Evolutionary conservation across 805 yeast genomes (phyloP).

Genomic region (Priceomyces haplophilus): DNA sequence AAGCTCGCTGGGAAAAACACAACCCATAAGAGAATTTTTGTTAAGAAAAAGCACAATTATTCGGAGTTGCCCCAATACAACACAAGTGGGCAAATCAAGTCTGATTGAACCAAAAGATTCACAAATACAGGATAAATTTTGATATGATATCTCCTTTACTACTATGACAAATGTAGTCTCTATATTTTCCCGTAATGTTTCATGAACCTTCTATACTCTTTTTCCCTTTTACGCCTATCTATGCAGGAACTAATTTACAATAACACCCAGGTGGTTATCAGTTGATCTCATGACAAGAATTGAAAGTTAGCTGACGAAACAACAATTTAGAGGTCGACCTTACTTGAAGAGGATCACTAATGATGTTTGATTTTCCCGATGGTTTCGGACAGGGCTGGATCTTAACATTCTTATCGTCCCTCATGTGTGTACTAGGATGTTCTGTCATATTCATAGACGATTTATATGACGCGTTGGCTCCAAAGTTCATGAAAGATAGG

Average conservation of each 20-base stretch:
- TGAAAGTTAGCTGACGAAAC: too few species aligned
- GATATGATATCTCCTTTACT: too few species aligned
- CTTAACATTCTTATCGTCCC: slow-evolving; percentile 60
- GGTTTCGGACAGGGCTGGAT: slow-evolving; percentile 55
- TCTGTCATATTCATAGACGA: slow-evolving; percentile 60
- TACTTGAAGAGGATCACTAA: too few species aligned
- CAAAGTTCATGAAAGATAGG: slow-evolving; percentile 37
- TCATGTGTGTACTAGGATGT: slow-evolving; percentile 72
- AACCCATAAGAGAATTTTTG: slow-evolving; percentile 29
- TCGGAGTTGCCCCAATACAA: slow-evolving; percentile 34
- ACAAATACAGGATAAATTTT: too few species aligned
- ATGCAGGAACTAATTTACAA: not conserved
- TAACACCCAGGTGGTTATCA: not conserved
- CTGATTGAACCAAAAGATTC: not conserved
- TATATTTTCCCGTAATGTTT: too few species aligned
- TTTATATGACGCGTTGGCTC: slow-evolving; percentile 41
- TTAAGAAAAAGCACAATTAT: slow-evolving; percentile 21
- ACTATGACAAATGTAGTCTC: too few species aligned
- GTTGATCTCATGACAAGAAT: not conserved
- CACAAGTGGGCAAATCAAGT: slow-evolving; percentile 11
- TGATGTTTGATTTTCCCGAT: slow-evolving; percentile 3
- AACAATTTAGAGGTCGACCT: too few species aligned
- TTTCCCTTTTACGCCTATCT: too few species aligned
- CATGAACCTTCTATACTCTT: too few species aligned
- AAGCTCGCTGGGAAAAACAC: slow-evolving; percentile 26